Conservation (phyloP, 495 filamentous ascomycete species). For the Annulohypoxylon moriforme region DNA sequence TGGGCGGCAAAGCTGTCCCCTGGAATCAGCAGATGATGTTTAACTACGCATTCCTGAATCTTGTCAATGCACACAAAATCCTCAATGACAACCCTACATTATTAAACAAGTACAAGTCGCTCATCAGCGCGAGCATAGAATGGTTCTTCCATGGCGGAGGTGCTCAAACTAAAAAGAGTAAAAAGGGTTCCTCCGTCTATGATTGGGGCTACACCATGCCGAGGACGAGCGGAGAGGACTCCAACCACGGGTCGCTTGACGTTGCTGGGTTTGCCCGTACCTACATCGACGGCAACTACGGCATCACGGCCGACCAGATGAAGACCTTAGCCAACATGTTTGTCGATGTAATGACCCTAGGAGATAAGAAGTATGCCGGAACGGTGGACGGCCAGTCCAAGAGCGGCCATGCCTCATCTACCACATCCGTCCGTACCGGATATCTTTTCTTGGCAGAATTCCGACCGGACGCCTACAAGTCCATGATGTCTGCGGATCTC, state of each 20-base stretch:
- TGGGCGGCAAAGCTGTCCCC: conserved; percentile 34
- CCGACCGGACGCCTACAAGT: conserved; percentile 28
- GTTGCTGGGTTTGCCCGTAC: conserved; percentile 30
- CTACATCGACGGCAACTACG: conserved; percentile 33
- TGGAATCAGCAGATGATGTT: conserved; percentile 47
- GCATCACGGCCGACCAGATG: conserved; percentile 35
- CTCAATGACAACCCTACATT: conserved; percentile 34
- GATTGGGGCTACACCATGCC: conserved; percentile 37
- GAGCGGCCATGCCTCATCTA: conserved; percentile 11
- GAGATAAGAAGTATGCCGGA: conserved; percentile 29
- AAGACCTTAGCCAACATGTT: conserved; percentile 38
- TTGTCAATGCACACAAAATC: conserved; percentile 30
- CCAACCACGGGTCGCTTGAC: conserved; percentile 31
- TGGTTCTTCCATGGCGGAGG: conserved; percentile 42
- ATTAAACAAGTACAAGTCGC: conserved; percentile 26
- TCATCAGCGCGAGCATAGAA: conserved; percentile 31
- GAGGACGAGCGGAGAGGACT: conserved; percentile 27
- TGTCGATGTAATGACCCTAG: conserved; percentile 35
- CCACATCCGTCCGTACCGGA: conserved; percentile 20
- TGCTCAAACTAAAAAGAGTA: conserved; percentile 21
- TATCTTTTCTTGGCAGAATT: conserved; percentile 31
- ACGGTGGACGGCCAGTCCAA: conserved; percentile 17
- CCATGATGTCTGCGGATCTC: conserved; percentile 34
- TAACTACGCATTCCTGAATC: conserved; percentile 40
- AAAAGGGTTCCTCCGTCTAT: conserved; percentile 30